A percentile compares a stretch with the other conserved stretches of the same genome.
phyloP scores from a whole-genome alignment of 2,329 filamentous ascomycete species.

The Claviceps sp. region DNA sequence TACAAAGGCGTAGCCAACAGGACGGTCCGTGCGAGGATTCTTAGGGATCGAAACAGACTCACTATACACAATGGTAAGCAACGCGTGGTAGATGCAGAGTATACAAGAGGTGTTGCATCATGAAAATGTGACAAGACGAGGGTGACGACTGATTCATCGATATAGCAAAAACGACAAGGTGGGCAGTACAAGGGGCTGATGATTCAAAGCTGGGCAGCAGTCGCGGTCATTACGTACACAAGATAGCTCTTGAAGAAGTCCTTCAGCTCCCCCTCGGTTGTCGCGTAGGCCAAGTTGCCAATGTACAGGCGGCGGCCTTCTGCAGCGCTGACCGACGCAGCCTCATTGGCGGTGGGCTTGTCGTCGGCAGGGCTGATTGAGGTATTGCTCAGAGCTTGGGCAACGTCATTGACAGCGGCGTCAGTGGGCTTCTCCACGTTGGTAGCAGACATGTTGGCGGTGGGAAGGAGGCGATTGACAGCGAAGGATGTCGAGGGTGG shows the following conservation, averaged over 20 bases:
- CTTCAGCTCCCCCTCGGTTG: conserved; percentile 99
- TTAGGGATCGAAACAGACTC: conserved; percentile 98
- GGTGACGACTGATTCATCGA: background rate
- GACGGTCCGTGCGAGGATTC: conserved; percentile 96
- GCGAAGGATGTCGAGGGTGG: conserved; percentile 23
- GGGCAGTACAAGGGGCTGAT: background rate
- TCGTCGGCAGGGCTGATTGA: conserved; percentile 44
- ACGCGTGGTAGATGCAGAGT: background rate
- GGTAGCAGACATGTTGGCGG: conserved; percentile 68
- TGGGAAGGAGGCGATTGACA: conserved; percentile 32
- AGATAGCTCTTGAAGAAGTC: conserved; percentile 99
- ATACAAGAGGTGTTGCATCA: background rate
- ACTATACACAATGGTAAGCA: conserved; percentile 33
- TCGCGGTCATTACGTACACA: conserved; percentile 64
- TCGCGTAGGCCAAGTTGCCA: conserved; percentile 99
- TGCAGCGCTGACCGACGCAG: conserved; percentile 90
- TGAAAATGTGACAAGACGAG: background rate
- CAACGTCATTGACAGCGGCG: conserved; percentile 63
- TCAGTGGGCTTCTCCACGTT: conserved; percentile 50
- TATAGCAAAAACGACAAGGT: background rate
- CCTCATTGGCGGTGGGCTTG: conserved; percentile 62
- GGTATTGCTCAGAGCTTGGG: conserved; percentile 60
- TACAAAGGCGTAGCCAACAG: conserved; percentile 97
- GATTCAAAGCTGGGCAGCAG: background rate
- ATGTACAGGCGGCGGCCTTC: conserved; percentile 99